A percentile compares a stretch with the other conserved stretches of the same genome.
phyloP scores from a whole-genome alignment of 2,329 filamentous ascomycete genomes.

The Colletotrichum limetticola region DNA sequence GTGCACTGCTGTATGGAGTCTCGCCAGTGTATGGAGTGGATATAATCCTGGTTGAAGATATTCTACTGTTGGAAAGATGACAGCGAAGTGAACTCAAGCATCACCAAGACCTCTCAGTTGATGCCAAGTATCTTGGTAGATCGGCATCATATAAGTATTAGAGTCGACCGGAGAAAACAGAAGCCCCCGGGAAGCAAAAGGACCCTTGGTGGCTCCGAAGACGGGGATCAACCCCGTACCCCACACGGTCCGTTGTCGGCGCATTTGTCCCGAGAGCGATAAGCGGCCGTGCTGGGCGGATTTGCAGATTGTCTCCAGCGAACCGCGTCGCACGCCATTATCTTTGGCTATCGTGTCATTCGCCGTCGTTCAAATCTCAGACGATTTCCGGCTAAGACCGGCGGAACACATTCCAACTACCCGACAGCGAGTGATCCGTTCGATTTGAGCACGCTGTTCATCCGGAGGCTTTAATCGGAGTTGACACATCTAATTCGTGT shows the following conservation, averaged over 20 bases:
- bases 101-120: neutral
- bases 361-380: neutral
- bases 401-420: neutral
- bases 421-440: neutral
- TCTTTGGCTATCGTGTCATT: conserved; percentile 12
- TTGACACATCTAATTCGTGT: neutral
- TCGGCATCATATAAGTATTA: neutral
- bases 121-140: neutral
- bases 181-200: neutral
- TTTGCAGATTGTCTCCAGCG: neutral
- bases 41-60: too few relatives aligned
- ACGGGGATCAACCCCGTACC: conserved; percentile 16
- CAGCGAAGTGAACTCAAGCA: neutral
- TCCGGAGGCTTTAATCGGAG: too few relatives aligned
- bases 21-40: too few relatives aligned
- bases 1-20: too few relatives aligned
- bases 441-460: neutral
- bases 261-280: conserved; percentile 13
- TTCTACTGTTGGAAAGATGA: too few relatives aligned
- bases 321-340: conserved; percentile 25
- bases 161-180: neutral
- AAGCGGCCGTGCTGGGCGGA: conserved; percentile 1
- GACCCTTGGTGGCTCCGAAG: conserved; percentile 5
- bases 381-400: conserved; percentile 16
- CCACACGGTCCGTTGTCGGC: conserved; percentile 27